Base-by-base conservation (phyloP, 371 early-diverging fungal species). In the Dinochytrium kinnereticum region DNA sequence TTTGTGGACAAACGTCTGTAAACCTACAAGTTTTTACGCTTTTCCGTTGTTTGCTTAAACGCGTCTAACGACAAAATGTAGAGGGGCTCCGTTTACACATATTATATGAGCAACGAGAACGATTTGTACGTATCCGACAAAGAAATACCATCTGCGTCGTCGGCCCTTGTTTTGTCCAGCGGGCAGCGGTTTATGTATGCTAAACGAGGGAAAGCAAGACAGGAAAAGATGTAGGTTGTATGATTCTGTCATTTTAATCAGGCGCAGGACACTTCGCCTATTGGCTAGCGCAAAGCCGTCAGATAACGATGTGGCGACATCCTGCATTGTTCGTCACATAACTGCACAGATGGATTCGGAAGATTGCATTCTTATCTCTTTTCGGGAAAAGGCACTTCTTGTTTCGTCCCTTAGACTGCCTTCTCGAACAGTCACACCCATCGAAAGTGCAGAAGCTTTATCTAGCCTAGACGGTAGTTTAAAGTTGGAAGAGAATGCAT, bases 91-190 rank as follows among this genome's bases (percentile, higher is more conserved):
- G 17, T 38, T 0, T 2, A 36, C 31, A 68, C 69, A 49, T 33
- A 19, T 21, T 39, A n/a, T 51, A 1, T 53, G 68, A 26, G 39
- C 21, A 34, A 7, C 53, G 24, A 49, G 69, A 49, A 64, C 65
- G 19, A 49, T 77, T 19, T 53, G 40, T 10, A 68, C 71, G 71
- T 17, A 75, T 74, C 26, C 72, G 74, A 13, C 39, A 64, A 5
- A 34, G 74, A 1, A 21, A 69, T 36, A 17, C 50, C 1, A 65
- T 71, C 28, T 74, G 74, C 31, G 36, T 74, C 33, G 61, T 37
- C 51, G 72, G 80, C 3, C 24, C 24, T 57, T 5, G 26, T 57
- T 13, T 65, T 65, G 10, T 38, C n/a, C 5, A 30, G n/a, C 13
- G 40, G 50, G 7, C 34, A 33, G 66, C 50, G 36, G 15, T 65